A percentile compares a stretch with the other conserved stretches of the same genome.
Conservation (phyloP, 2,329 filamentous ascomycete genomes). For the Claviceps humidiphila region DNA sequence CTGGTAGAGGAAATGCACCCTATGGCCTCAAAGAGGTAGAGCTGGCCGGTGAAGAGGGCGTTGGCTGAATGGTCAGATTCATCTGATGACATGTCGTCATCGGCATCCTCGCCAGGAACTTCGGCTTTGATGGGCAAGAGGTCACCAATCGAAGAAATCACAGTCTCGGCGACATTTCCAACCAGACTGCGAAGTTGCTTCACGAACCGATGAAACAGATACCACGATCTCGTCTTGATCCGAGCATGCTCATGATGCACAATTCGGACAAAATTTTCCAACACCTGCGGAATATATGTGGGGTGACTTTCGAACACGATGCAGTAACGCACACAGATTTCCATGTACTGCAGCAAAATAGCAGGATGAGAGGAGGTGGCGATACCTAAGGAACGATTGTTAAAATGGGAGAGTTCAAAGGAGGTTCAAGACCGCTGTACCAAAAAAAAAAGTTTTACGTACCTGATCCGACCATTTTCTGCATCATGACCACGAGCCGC, state of each 20-base stretch:
- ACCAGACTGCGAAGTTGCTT: slow-evolving; percentile 76
- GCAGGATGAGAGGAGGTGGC: slow-evolving; percentile 79
- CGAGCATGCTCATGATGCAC: slow-evolving; percentile 81
- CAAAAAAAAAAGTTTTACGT: slow-evolving; percentile 20
- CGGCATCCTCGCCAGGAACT: slow-evolving; percentile 59
- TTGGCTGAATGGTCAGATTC: slow-evolving; percentile 85
- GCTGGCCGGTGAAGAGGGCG: slow-evolving; percentile 77
- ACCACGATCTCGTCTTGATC: slow-evolving; percentile 88
- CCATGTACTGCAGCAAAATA: slow-evolving; percentile 93
- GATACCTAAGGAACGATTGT: slow-evolving; percentile 44
- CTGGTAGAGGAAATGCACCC: slow-evolving; percentile 79
- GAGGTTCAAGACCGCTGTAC: background rate
- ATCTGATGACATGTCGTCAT: slow-evolving; percentile 91
- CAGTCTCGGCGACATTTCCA: slow-evolving; percentile 77
- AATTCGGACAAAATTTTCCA: slow-evolving; percentile 83
- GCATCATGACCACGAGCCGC: slow-evolving; percentile 82
- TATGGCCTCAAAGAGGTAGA: slow-evolving; percentile 89
- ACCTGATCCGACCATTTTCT: slow-evolving; percentile 88
- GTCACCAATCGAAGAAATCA: slow-evolving; percentile 82
- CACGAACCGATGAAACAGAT: slow-evolving; percentile 85
- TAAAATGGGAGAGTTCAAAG: background rate
- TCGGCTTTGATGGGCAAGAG: slow-evolving; percentile 85
- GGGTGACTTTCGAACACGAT: slow-evolving; percentile 81
- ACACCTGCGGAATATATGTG: slow-evolving; percentile 67
- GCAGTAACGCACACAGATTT: slow-evolving; percentile 90